Conservation (phyloP, 2,329 filamentous ascomycete genomes). For the Venturia pyrina region DNA sequence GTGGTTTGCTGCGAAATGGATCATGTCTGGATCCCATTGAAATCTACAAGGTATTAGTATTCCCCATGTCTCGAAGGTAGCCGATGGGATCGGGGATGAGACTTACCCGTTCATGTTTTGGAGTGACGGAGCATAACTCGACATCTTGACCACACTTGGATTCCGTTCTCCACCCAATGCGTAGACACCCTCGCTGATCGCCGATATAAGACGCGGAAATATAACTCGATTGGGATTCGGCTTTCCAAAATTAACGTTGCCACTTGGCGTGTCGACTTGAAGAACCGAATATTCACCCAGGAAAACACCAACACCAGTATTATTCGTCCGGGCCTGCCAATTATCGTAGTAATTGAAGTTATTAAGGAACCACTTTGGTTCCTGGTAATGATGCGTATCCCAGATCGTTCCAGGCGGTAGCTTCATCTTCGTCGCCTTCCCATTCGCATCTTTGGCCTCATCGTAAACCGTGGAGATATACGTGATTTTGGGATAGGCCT, state of each 20-base stretch:
- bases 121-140: conserved; percentile 21
- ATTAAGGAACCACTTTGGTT: conserved; percentile 28
- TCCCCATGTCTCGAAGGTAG: not conserved
- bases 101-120: conserved; percentile 21
- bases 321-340: conserved; percentile 19
- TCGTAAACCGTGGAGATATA: conserved; percentile 22
- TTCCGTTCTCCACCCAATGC: conserved; percentile 58
- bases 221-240: conserved; percentile 9
- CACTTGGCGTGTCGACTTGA: conserved; percentile 21
- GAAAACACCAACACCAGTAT: conserved; percentile 22
- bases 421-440: conserved; percentile 16
- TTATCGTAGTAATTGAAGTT: conserved; percentile 35
- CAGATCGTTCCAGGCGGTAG: conserved; percentile 26
- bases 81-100: not conserved
- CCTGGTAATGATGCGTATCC: conserved; percentile 36
- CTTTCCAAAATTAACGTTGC: conserved; percentile 13
- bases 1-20: conserved; percentile 22
- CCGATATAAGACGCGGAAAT: conserved; percentile 38
- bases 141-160: conserved; percentile 21
- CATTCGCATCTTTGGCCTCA: conserved; percentile 21
- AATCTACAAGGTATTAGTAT: conserved; percentile 13
- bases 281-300: conserved; percentile 27
- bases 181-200: conserved; percentile 55
- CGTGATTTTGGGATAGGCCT: conserved; percentile 25
- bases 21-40: conserved; percentile 25